Percentiles rank a stretch among this genome's conserved stretches.
Evolutionary conservation across 2,329 filamentous ascomycete species (phyloP).

Genomic region (Blastomyces parvus): DNA sequence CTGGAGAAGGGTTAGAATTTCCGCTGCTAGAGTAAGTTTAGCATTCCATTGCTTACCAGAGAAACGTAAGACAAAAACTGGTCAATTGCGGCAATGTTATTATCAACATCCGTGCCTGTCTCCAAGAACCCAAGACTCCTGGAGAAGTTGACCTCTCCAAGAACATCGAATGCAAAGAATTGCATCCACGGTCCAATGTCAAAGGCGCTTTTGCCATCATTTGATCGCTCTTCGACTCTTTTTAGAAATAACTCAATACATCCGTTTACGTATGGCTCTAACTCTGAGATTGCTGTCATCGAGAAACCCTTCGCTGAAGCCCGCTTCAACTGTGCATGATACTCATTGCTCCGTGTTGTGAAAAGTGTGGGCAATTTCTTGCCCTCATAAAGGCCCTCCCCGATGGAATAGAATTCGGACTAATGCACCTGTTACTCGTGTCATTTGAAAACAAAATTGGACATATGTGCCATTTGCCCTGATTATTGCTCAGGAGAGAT

Average conservation of each 20-base stretch:
- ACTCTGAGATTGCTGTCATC: conserved; percentile 16
- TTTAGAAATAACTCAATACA: conserved; percentile 16
- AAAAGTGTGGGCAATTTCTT: conserved; percentile 3
- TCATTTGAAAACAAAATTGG: neutral
- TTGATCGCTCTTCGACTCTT: neutral
- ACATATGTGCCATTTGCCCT: neutral
- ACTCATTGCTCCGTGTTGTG: neutral
- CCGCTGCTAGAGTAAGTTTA: neutral
- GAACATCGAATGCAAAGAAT: conserved; percentile 21
- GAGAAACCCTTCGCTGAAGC: conserved; percentile 16
- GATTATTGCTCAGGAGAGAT: neutral
- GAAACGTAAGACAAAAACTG: neutral
- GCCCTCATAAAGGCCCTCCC: neutral
- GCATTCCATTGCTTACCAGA: neutral
- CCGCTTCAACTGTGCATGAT: neutral
- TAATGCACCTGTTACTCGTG: neutral
- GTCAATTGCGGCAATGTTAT: neutral
- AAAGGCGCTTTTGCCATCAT: conserved; percentile 3
- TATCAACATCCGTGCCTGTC: conserved; percentile 7
- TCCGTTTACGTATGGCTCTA: conserved; percentile 17
- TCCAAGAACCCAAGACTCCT: conserved; percentile 21
- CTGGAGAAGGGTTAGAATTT: neutral
- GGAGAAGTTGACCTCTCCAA: conserved; percentile 23
- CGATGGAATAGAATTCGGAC: neutral
- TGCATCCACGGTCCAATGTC: conserved; percentile 8